These are phyloP conservation scores for Ambrosia artemisiifolia DNA, from an alignment of 129 eudicot species.

Conservation along the genomic window DNA sequence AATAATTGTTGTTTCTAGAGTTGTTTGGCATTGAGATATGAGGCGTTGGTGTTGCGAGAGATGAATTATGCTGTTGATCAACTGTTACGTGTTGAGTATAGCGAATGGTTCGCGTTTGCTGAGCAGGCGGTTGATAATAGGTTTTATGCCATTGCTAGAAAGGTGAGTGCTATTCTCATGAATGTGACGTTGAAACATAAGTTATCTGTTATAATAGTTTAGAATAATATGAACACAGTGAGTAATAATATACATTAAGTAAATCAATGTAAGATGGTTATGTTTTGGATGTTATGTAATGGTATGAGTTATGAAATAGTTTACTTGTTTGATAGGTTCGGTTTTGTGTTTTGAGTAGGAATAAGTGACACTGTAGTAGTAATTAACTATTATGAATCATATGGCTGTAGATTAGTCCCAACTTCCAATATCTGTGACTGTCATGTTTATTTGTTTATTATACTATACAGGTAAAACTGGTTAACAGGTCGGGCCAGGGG, in stretches of 20 bases:
- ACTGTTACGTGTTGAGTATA: slow-evolving; percentile 47
- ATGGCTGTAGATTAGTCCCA: slow-evolving; percentile 1
- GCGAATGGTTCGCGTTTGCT: slow-evolving; percentile 78
- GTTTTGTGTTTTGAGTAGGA: not conserved
- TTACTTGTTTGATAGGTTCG: not conserved
- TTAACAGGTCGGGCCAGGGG: too few relatives aligned
- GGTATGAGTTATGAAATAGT: not conserved
- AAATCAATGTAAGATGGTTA: not conserved
- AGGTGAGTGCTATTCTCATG: slow-evolving; percentile 36
- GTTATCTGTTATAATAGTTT: not conserved
- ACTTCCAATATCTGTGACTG: slow-evolving; percentile 10
- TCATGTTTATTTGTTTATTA: not conserved
- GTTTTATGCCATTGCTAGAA: slow-evolving; percentile 60
- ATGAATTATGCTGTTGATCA: slow-evolving; percentile 39
- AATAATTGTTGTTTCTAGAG: slow-evolving; percentile 38
- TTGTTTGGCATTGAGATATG: slow-evolving; percentile 89
- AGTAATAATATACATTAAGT: not conserved
- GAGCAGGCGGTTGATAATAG: slow-evolving; percentile 61
- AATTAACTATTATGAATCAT: not conserved
- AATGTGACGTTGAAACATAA: not conserved
- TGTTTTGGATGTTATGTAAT: not conserved
- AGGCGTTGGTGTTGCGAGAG: slow-evolving; percentile 69
- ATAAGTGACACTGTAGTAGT: not conserved
- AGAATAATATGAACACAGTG: not conserved
- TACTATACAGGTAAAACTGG: not conserved